A percentile compares a stretch with the other conserved stretches of the same genome.
Conservation (phyloP, 352 stramenopile genomes). For the Pythium phragmiticola region DNA sequence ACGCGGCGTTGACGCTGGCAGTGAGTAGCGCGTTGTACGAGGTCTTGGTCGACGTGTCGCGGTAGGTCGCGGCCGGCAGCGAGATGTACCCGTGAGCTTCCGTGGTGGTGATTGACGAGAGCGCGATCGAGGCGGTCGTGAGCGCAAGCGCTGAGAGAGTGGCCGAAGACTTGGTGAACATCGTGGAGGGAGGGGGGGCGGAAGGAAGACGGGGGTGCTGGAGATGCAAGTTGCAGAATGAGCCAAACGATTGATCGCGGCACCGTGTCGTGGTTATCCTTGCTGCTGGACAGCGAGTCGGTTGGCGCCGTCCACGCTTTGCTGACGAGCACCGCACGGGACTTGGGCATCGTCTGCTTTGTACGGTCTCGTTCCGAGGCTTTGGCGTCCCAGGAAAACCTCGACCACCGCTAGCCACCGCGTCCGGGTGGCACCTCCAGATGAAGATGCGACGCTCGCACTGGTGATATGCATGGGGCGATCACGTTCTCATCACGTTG, state of each 20-base stretch:
- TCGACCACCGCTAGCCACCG: too few relatives aligned
- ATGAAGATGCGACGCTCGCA: too few relatives aligned
- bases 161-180: not conserved
- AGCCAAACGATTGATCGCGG: not conserved
- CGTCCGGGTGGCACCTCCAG: too few relatives aligned
- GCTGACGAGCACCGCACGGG: too few relatives aligned
- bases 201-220: not conserved
- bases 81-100: conserved; percentile 40
- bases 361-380: too few relatives aligned
- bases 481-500: not conserved
- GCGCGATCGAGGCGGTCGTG: not conserved
- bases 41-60: conserved; percentile 35
- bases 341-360: too few relatives aligned
- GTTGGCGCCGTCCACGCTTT: not conserved
- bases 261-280: too few relatives aligned
- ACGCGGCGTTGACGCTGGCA: conserved; percentile 25
- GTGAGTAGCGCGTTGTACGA: conserved; percentile 26
- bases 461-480: too few relatives aligned
- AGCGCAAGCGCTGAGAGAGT: conserved; percentile 1
- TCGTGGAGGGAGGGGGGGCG: not conserved
- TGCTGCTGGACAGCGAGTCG: not conserved
- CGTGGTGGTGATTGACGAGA: not conserved
- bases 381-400: too few relatives aligned
- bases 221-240: conserved; percentile 25
- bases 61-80: conserved; percentile 27